Percentiles rank a stretch among this genome's conserved stretches.
Evolutionary conservation across 208 protist species (phyloP).

Genomic region (Crithidia bombi): DNA sequence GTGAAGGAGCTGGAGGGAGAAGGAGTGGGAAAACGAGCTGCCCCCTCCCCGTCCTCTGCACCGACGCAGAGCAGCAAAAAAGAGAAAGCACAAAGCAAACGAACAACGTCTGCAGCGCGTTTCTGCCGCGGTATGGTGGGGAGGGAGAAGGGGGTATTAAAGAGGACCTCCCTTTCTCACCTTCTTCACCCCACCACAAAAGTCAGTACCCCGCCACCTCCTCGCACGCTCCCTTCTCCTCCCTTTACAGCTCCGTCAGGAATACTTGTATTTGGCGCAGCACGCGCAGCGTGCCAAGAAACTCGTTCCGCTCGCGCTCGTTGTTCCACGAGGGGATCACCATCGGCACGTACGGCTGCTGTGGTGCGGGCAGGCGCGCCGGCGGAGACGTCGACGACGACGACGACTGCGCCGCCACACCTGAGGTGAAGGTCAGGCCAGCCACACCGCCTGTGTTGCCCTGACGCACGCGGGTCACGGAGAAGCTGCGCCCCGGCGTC

Average conservation of each 20-base stretch:
- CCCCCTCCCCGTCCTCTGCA: no score
- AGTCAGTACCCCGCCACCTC: background rate
- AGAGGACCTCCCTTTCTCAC: background rate
- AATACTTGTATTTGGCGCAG: slow-evolving; percentile 40
- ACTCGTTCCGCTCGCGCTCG: slow-evolving; percentile 65
- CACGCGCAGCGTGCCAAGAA: slow-evolving; percentile 54
- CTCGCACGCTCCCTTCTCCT: background rate
- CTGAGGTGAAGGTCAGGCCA: slow-evolving; percentile 2
- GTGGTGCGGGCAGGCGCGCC: slow-evolving; percentile 1
- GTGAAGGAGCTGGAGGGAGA: no score
- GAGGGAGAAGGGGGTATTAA: no score
- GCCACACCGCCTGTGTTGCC: slow-evolving; percentile 25
- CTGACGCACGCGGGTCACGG: slow-evolving; percentile 50
- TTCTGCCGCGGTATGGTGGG: no score
- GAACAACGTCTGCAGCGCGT: no score
- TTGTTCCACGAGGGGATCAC: slow-evolving; percentile 77
- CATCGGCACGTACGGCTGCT: slow-evolving; percentile 48
- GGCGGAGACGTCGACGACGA: background rate
- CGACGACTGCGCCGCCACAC: background rate
- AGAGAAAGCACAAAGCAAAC: slow-evolving; percentile 2
- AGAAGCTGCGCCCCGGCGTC: slow-evolving; percentile 39
- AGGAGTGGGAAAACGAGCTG: no score
- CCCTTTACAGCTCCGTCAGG: slow-evolving; percentile 12
- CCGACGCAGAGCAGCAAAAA: background rate
- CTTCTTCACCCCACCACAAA: background rate